A percentile compares a stretch with the other conserved stretches of the same genome.
These are phyloP conservation scores for Alternaria novae-zelandiae DNA, from an alignment of 2,329 filamentous ascomycete species.

Conservation along the genomic window DNA sequence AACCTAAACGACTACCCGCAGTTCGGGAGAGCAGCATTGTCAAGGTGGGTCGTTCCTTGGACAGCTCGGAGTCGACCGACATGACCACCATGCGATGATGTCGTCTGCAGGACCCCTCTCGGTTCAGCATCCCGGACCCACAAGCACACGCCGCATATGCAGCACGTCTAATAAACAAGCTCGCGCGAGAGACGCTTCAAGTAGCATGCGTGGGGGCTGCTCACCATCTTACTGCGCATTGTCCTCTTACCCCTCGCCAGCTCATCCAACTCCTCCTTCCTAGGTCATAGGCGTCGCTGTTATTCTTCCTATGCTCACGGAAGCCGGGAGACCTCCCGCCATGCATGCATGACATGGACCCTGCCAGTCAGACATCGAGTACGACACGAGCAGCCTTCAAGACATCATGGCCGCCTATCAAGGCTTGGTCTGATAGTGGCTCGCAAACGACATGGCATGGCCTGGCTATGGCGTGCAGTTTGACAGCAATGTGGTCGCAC, in stretches of 20 bases:
- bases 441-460: constrained; percentile 1
- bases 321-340: background rate
- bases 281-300: constrained; percentile 12
- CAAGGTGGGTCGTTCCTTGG: constrained; percentile 2
- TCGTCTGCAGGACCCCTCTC: constrained; percentile 12
- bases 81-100: constrained; percentile 2
- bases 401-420: background rate
- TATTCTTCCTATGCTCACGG: constrained; percentile 6
- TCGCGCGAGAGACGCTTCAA: constrained; percentile 28
- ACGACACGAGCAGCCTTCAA: background rate
- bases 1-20: constrained; percentile 25
- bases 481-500: constrained; percentile 6
- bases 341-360: constrained; percentile 1
- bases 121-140: constrained; percentile 17
- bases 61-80: constrained; percentile 7
- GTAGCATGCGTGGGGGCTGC: constrained; percentile 11
- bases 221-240: constrained; percentile 4
- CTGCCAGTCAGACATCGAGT: background rate
- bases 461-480: background rate
- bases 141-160: constrained; percentile 13
- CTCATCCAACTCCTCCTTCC: constrained; percentile 31
- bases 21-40: constrained; percentile 4
- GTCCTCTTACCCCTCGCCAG: constrained; percentile 29
- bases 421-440: background rate
- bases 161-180: constrained; percentile 28